Evolutionary conservation across 2,329 filamentous ascomycete genomes (phyloP).

Genomic region (Annulohypoxylon truncatum): DNA sequence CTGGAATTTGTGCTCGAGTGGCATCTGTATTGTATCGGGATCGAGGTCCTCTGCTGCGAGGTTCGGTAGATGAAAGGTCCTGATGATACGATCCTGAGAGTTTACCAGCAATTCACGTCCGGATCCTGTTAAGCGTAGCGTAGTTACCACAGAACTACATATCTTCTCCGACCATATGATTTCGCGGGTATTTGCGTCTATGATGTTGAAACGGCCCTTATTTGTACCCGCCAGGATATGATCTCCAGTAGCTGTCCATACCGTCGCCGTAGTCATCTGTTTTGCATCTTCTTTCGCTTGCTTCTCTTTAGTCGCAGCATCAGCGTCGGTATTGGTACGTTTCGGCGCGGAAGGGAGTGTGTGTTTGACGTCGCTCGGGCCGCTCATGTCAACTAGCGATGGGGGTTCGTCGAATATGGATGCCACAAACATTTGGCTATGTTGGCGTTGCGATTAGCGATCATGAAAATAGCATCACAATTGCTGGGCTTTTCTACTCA

Average conservation of each 20-base stretch:
- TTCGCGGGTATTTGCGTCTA: constrained; percentile 81
- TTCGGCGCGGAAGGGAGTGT: constrained; percentile 85
- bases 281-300: constrained; percentile 92
- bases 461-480: neutral
- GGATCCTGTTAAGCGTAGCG: constrained; percentile 84
- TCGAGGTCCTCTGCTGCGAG: constrained; percentile 76
- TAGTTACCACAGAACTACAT: constrained; percentile 87
- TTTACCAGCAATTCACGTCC: constrained; percentile 92
- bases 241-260: constrained; percentile 86
- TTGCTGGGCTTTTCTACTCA: constrained; percentile 57
- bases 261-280: constrained; percentile 91
- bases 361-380: constrained; percentile 77
- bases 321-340: constrained; percentile 75
- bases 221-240: constrained; percentile 94
- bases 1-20: constrained; percentile 97
- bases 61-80: constrained; percentile 90
- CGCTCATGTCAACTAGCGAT: constrained; percentile 83
- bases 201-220: constrained; percentile 96
- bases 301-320: constrained; percentile 80
- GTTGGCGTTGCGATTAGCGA: constrained; percentile 40
- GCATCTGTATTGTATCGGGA: constrained; percentile 85
- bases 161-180: constrained; percentile 92
- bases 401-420: constrained; percentile 95
- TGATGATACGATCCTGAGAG: constrained; percentile 92
- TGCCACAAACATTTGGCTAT: constrained; percentile 85